phyloP scores from a whole-genome alignment of 176 grass and related monocot species.

The Coix lacrymajobi region DNA sequence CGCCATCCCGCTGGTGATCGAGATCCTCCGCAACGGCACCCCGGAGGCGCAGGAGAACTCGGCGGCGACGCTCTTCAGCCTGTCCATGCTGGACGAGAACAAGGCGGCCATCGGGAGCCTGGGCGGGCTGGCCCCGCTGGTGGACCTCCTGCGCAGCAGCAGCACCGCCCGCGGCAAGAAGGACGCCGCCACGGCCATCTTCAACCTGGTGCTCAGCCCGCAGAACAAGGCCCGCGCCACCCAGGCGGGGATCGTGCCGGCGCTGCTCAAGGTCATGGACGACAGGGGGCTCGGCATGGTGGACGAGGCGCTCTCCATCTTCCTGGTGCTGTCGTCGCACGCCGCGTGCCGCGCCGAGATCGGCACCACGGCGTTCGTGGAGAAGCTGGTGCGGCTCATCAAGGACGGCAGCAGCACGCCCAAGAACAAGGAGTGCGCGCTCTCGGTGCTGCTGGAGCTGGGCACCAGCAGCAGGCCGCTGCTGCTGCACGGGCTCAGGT shows the following conservation, averaged over 20 bases:
- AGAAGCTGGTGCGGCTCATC: constrained; percentile 50
- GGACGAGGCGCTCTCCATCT: constrained; percentile 66
- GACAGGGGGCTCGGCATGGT: constrained; percentile 54
- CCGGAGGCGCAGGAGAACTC: constrained; percentile 63
- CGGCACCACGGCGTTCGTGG: constrained; percentile 38
- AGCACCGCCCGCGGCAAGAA: constrained; percentile 61
- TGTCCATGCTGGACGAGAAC: constrained; percentile 72
- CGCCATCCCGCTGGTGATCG: constrained; percentile 57
- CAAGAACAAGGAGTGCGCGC: constrained; percentile 76
- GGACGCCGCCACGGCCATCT: constrained; percentile 72
- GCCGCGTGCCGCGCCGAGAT: constrained; percentile 32
- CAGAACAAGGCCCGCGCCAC: constrained; percentile 56
- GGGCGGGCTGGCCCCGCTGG: constrained; percentile 49
- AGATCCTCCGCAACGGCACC: constrained; percentile 55
- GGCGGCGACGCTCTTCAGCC: constrained; percentile 62
- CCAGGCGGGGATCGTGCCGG: constrained; percentile 32
- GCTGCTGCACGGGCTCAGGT: constrained; percentile 42
- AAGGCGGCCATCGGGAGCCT: constrained; percentile 45
- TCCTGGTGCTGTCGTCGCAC: constrained; percentile 53
- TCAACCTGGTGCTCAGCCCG: constrained; percentile 51
- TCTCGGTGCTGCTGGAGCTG: constrained; percentile 69
- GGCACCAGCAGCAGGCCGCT: constrained; percentile 43
- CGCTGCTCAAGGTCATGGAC: constrained; percentile 31
- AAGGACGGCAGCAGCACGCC: constrained; percentile 48
- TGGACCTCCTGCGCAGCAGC: constrained; percentile 49